phyloP scores from a whole-genome alignment of 2,329 filamentous ascomycete species.

The Aspergillus ochraceus region DNA sequence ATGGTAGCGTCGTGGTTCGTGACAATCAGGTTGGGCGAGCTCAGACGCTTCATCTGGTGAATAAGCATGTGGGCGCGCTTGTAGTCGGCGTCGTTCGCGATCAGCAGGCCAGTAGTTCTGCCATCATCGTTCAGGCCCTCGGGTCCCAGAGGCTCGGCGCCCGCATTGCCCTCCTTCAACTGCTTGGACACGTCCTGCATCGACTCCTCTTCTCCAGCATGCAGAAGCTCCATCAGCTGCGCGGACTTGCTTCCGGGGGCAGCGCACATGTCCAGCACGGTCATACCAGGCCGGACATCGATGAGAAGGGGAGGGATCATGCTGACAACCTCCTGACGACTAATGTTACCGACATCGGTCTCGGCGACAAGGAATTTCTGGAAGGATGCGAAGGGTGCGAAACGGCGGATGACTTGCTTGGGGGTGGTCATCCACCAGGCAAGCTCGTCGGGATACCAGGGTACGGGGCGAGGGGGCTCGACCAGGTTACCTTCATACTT shows the following conservation, averaged over 20 bases:
- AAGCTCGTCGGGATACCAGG: conserved; percentile 92
- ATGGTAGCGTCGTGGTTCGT: conserved; percentile 97
- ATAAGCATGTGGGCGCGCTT: conserved; percentile 96
- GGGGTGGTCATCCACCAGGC: conserved; percentile 98
- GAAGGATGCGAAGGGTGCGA: conserved; percentile 90
- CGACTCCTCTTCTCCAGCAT: conserved; percentile 85
- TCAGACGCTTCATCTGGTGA: conserved; percentile 95
- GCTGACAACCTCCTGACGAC: conserved; percentile 93
- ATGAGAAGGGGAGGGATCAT: conserved; percentile 97
- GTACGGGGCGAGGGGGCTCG: conserved; percentile 75
- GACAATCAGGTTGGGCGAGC: conserved; percentile 93
- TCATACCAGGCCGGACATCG: conserved; percentile 87
- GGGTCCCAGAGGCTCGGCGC: conserved; percentile 44
- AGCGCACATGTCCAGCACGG: conserved; percentile 91
- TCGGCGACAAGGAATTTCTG: conserved; percentile 98
- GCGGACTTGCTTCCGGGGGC: conserved; percentile 96
- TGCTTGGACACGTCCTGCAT: conserved; percentile 70
- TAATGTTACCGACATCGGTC: conserved; percentile 96
- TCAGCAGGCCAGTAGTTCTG: conserved; percentile 82
- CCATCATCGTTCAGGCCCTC: conserved; percentile 72
- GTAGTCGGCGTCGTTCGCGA: conserved; percentile 96
- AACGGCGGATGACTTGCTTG: conserved; percentile 92
- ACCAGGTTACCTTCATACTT: conserved; percentile 80
- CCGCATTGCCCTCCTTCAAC: conserved; percentile 62
- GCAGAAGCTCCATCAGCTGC: conserved; percentile 91